Evolutionary conservation across 495 filamentous ascomycete genomes (phyloP), one percentile per base, ranked within the genome.

Genomic region (Parachaetomium inaequale): DNA sequence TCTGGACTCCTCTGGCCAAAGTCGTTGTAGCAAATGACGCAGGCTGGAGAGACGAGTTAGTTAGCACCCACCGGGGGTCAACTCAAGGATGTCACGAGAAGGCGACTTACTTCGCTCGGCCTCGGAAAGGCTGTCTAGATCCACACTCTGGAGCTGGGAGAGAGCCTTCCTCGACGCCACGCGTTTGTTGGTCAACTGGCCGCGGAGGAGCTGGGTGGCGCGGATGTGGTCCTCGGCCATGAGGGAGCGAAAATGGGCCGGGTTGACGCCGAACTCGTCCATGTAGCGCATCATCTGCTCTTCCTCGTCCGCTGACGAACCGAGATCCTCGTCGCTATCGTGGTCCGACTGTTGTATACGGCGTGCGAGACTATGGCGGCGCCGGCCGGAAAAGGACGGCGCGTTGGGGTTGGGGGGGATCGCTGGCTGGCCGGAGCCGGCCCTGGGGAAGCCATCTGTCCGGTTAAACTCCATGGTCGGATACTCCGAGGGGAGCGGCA

Each of bases 21-120:
- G 17, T 80, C 81, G 52, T 84, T 84, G 66, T 85, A 85, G 67
- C 82, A 85, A 29, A 85, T 85, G 17, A 80, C 76, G 59, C 82
- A 85, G 7, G 71, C 81, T 85, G 59, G 36, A 23, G 23, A 25
- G 15, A 40, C 34, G 21, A 19, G 29, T 32, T 25, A 47, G 63
- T 56, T n/a, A 62, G 54, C 45, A 50, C 19, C 8, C 3, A 15
- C 32, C 14, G 11, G 25, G 10, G 43, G 19, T 7, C 19, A 7
- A 4, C 47, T n/a, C 2, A 25, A 12, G 1, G 4, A 7, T 17
- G 4, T n/a, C 29, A 28, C 4, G n/a, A 7, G n/a, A 42, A 28
- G 23, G 19, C 3, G 34, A 34, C 81, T 74, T 70, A 83, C 81
- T 79, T 63, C 72, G 65, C 59, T 82, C 81, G 23, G 60, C 69